Evolutionary conservation across 2,329 filamentous ascomycete species (phyloP).

Genomic region (Nothophaeocryptopus gaeumannii): DNA sequence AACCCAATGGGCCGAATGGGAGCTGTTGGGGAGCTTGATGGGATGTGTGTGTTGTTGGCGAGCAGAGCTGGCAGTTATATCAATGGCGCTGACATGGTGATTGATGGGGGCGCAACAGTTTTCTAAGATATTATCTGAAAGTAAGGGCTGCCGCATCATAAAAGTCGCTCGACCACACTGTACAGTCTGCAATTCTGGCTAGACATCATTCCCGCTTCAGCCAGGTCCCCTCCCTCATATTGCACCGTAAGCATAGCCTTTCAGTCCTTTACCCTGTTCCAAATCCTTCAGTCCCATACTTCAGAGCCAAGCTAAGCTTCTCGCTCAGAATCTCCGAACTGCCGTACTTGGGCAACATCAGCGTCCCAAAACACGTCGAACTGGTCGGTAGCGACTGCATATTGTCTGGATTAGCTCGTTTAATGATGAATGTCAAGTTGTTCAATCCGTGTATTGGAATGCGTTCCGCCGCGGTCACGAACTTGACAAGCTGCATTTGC

Average conservation of each 20-base stretch:
- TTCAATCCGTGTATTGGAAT: slow-evolving; percentile 82
- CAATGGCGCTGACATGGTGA: slow-evolving; percentile 38
- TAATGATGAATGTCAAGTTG: slow-evolving; percentile 79
- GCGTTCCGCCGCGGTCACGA: slow-evolving; percentile 89
- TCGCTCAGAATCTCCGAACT: slow-evolving; percentile 66
- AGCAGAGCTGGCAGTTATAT: slow-evolving; percentile 37
- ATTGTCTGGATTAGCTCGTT: slow-evolving; percentile 67
- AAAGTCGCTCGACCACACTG: too few species aligned
- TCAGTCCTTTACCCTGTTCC: slow-evolving; percentile 48
- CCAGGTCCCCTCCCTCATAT: too few species aligned
- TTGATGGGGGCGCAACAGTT: slow-evolving; percentile 36
- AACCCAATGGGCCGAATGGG: slow-evolving; percentile 43
- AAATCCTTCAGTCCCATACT: slow-evolving; percentile 79
- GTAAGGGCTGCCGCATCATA: too few species aligned
- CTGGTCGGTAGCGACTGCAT: slow-evolving; percentile 71
- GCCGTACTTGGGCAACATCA: slow-evolving; percentile 80
- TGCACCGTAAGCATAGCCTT: neutral
- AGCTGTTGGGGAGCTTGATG: slow-evolving; percentile 37
- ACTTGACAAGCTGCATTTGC: slow-evolving; percentile 77
- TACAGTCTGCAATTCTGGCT: too few species aligned
- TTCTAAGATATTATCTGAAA: slow-evolving; percentile 18
- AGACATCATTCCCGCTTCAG: too few species aligned
- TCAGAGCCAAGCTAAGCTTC: slow-evolving; percentile 78
- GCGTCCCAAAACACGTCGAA: slow-evolving; percentile 87
- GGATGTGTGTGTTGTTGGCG: slow-evolving; percentile 38